phyloP scores from a whole-genome alignment of 179 eudicot species.

The Heliamphora pulchella region DNA sequence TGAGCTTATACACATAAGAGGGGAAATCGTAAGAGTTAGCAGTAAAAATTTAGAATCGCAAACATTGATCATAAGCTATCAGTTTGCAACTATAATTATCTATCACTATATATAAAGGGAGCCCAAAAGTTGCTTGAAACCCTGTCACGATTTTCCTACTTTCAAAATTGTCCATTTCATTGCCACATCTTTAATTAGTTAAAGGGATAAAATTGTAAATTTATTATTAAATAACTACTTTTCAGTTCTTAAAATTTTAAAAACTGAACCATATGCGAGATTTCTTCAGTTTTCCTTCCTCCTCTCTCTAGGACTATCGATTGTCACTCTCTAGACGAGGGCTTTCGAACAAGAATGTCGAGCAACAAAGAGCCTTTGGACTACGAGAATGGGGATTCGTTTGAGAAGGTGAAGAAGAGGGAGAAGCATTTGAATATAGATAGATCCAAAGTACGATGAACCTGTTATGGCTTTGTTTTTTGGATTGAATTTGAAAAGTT shows the following conservation, averaged over 20 bases:
- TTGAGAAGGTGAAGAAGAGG: constrained; percentile 39
- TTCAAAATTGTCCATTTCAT: too few species aligned
- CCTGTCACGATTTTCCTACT: too few species aligned
- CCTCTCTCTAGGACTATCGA: neutral
- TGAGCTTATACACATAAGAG: neutral
- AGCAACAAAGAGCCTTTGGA: constrained; percentile 47
- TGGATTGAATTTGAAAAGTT: constrained; percentile 8
- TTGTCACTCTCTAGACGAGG: constrained; percentile 3
- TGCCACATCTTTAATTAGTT: too few species aligned
- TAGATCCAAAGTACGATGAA: constrained; percentile 50
- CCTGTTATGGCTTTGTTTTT: neutral
- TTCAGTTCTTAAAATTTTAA: too few species aligned
- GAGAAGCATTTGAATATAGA: constrained; percentile 29
- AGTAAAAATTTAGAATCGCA: neutral
- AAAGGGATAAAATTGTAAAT: too few species aligned
- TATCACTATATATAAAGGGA: too few species aligned
- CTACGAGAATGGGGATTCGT: constrained; percentile 45
- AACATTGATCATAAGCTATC: neutral
- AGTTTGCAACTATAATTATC: neutral
- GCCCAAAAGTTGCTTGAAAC: too few species aligned
- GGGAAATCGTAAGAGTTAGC: neutral
- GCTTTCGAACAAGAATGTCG: constrained; percentile 26
- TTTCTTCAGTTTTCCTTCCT: neutral
- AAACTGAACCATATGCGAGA: too few species aligned
- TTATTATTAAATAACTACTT: too few species aligned